These are phyloP conservation scores for Krasilnikovozyma curviuscula DNA, from an alignment of 768 basidiomycete genomes.

Conservation along the genomic window DNA sequence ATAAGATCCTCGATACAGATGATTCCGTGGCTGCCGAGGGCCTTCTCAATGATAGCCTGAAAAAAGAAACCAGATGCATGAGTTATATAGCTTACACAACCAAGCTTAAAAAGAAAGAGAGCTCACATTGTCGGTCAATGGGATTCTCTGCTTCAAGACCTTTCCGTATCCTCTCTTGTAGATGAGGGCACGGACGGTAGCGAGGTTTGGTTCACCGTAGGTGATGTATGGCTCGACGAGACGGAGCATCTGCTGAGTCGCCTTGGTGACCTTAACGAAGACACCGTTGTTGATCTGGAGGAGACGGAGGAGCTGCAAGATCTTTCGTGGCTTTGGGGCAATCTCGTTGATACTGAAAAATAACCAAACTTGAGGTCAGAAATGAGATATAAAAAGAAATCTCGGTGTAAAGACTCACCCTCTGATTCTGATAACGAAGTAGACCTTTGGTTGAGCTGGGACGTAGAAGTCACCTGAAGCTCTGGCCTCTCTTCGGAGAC, in stretches of 20 bases:
- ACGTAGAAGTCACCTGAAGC: slow-evolving; percentile 92
- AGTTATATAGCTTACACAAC: too few relatives aligned
- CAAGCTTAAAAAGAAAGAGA: too few relatives aligned
- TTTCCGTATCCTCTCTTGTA: slow-evolving; percentile 99
- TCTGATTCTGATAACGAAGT: slow-evolving; percentile 92
- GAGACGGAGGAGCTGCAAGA: slow-evolving; percentile 90
- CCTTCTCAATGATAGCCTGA: slow-evolving; percentile 71
- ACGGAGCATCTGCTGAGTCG: slow-evolving; percentile 94
- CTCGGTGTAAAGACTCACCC: slow-evolving; percentile 41
- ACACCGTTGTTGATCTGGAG: slow-evolving; percentile 99
- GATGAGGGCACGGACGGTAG: slow-evolving; percentile 86
- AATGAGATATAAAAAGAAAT: background rate
- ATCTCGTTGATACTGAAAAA: slow-evolving; percentile 86
- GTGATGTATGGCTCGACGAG: slow-evolving; percentile 93
- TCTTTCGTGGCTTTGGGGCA: slow-evolving; percentile 97
- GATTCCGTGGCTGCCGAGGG: slow-evolving; percentile 83
- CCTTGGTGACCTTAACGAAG: slow-evolving; percentile 89
- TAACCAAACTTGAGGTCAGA: background rate
- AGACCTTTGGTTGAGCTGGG: slow-evolving; percentile 86
- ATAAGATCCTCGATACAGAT: slow-evolving; percentile 53
- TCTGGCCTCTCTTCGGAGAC: slow-evolving; percentile 81
- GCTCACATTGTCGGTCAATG: slow-evolving; percentile 85
- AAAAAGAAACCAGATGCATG: too few relatives aligned
- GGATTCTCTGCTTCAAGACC: slow-evolving; percentile 91
- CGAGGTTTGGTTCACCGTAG: slow-evolving; percentile 94